These are phyloP conservation scores for Bruguiera sexangula DNA, from an alignment of 345 rosid species.

Conservation along the genomic window DNA sequence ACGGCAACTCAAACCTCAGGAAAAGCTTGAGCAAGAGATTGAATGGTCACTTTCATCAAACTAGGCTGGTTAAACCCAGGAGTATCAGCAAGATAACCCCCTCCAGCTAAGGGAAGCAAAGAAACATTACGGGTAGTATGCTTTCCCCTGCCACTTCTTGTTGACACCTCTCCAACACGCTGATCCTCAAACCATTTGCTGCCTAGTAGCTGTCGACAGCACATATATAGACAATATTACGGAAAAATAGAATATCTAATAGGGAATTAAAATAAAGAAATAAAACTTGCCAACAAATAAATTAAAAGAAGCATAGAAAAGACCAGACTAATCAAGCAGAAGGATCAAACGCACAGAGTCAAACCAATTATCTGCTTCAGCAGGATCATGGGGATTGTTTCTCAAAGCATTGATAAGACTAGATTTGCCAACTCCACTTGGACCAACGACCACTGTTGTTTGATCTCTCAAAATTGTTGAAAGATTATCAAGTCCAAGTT, in stretches of 20 bases:
- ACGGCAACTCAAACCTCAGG: conserved; percentile 65
- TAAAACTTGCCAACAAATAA: neutral
- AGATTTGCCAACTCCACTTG: conserved; percentile 99
- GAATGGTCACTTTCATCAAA: conserved; percentile 83
- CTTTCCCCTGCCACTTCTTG: conserved; percentile 81
- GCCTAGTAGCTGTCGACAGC: conserved; percentile 47
- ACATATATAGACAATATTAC: neutral
- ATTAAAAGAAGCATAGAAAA: neutral
- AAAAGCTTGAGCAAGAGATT: conserved; percentile 70
- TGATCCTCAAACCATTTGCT: conserved; percentile 83
- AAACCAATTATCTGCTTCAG: conserved; percentile 60
- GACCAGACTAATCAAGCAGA: neutral
- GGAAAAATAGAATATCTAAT: too few species aligned
- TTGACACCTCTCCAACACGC: conserved; percentile 79
- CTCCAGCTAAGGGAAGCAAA: conserved; percentile 65
- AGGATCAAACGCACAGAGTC: conserved; percentile 55
- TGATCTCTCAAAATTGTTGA: conserved; percentile 59
- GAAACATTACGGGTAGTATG: conserved; percentile 89
- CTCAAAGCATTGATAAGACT: conserved; percentile 80
- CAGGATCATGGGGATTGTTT: conserved; percentile 35
- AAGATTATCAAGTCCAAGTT: conserved; percentile 58
- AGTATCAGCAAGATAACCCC: conserved; percentile 91
- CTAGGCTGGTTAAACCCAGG: conserved; percentile 97
- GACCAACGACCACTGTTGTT: conserved; percentile 89
- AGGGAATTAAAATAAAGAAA: neutral